Base-by-base conservation (phyloP, 768 basidiomycete genomes). In the Leucogyrophana mollusca region DNA sequence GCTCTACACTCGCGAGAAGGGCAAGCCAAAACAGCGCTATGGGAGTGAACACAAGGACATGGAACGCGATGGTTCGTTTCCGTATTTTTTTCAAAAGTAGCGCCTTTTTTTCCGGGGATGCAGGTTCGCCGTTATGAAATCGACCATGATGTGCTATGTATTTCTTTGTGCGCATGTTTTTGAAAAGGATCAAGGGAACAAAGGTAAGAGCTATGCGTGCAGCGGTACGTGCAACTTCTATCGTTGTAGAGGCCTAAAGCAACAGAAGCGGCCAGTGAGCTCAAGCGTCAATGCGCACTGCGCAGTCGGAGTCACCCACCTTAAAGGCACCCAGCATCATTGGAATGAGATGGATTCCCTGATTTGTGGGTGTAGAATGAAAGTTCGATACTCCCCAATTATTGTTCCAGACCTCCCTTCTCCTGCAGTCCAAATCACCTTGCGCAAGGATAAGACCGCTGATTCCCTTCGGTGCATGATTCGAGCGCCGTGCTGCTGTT, bases 131-230 rank as follows among this genome's bases (percentile, higher is more conserved):
- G 23, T 50, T 43, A 44, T 65, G 66, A 30, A 62, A 43, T 25
- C 39, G 57, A n/a, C 68, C 62, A 9, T 64, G 60, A 49, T 79
- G 74, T 7, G 76, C 66, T 50, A 90, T 73, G 18, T 70, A 62
- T 56, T 65, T 78, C 47, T 68, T 73, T 0, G 80, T 69, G 51
- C 68, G 74, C 51, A 73, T 66, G 42, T 81, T 85, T 53, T 76
- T 80, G 32, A 89, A 51, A 43, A 87, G 62, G 48, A 90, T 58
- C 24, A 88, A 60, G 18, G 90, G 90, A 10, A 90, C 69, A 51
- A 93, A 80, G 0, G 88, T 90, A 24, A 93, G 71, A 0, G 80
- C 82, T 41, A 93, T 73, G 47, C 90, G 79, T 35, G 75, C 82
- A 34, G 80, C 78, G 7, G 82, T 88, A 39, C 84, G 78, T 13